Evolutionary conservation across 305 asterid genomes (phyloP), one percentile per base, ranked within the genome.

Genomic region (Plantago coronopus): DNA sequence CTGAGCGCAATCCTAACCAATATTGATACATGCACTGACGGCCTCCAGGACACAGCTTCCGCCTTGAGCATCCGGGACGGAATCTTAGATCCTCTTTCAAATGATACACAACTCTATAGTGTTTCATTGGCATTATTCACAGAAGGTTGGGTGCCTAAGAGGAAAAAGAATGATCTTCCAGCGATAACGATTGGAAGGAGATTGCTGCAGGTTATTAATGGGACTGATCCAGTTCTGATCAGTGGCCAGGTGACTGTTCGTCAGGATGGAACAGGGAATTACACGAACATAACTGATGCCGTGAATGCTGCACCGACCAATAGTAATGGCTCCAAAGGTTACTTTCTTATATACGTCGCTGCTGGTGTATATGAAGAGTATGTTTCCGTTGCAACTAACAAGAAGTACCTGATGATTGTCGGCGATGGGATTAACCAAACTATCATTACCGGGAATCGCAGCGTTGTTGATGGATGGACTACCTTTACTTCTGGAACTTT

Each of bases 341-440:
- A 81, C 47, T 90, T 69, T 61, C 64, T 87, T 54, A 80, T 90
- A 18, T 80, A 77, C 57, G 17, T 81, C 8, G 69, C 70, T 5
- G 83, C 83, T 0, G 97, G 97, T 9, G 78, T 79, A 10, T 88
- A 88, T 23, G 71, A 80, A 47, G 97, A 91, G 51, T 87, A 88
- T 38, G 76, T 88, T 1, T 63, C 80, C 16, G 67, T 91, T 65
- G 67, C 88, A 0, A 79, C 72, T 23, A 82, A 75, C 77, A 83
- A 88, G 70, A 85, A 44, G 59, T 83, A 82, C 21, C 27, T 91
- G 69, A 78, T 91, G 91, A 81, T 87, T 75, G 55, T 85, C 27
- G 97, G 96, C 0, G 95, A 81, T 11, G 97, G 97, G 17, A 82
- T 80, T 10, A 83, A 85, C 38, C 68, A 67, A 53, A 88, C 97